Evolutionary conservation across 2,329 filamentous ascomycete species (phyloP).

Genomic region (Hypoxylon sp.): DNA sequence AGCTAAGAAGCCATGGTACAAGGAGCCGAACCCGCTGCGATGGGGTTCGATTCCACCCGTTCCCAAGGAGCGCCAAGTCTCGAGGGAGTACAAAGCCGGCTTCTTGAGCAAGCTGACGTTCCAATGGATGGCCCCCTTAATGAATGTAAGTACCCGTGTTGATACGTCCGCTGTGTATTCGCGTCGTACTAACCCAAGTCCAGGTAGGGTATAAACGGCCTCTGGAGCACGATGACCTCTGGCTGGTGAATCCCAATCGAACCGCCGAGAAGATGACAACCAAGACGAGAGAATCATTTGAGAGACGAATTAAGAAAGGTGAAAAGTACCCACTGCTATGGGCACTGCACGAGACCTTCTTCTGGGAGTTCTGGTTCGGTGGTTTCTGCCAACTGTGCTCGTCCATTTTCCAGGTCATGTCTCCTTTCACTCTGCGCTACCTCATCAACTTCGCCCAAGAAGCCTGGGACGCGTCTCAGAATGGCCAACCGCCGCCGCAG

Average conservation of each 20-base stretch:
- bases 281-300: constrained; percentile 76
- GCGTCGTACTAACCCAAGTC: constrained; percentile 33
- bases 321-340: constrained; percentile 80
- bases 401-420: constrained; percentile 82
- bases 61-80: constrained; percentile 66
- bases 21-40: constrained; percentile 70
- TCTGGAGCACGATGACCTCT: constrained; percentile 87
- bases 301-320: constrained; percentile 74
- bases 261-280: constrained; percentile 76
- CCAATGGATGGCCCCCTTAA: constrained; percentile 90
- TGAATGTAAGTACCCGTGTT: constrained; percentile 69
- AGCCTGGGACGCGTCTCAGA: constrained; percentile 75
- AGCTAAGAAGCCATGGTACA: constrained; percentile 71
- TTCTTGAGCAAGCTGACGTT: constrained; percentile 84
- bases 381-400: constrained; percentile 81
- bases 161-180: constrained; percentile 7
- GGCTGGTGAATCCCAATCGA: constrained; percentile 85
- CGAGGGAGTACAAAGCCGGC: constrained; percentile 77
- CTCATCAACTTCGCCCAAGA: constrained; percentile 87
- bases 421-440: constrained; percentile 87
- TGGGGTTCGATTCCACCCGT: constrained; percentile 70
- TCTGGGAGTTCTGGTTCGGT: constrained; percentile 85
- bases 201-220: constrained; percentile 87
- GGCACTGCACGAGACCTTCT: constrained; percentile 89
- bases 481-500: constrained; percentile 67